These are phyloP conservation scores for Quercus lobata DNA, from an alignment of 331 rosid genomes.

Conservation along the genomic window DNA sequence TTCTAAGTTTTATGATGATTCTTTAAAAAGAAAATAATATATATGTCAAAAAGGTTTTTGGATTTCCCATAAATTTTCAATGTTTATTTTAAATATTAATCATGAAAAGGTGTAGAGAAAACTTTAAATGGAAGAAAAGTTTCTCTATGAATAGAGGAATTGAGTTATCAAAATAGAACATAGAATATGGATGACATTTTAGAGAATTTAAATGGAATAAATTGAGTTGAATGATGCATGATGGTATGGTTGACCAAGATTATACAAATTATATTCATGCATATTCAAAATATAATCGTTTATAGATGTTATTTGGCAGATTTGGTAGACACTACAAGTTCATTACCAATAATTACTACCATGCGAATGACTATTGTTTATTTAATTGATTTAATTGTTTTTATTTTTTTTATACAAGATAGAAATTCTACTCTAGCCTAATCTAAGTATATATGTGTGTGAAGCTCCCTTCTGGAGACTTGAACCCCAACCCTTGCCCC, in stretches of 20 bases:
- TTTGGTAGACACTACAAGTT: not conserved
- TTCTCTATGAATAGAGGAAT: slow-evolving; percentile 3
- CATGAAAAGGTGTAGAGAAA: not conserved
- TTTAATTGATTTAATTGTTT: too few relatives aligned
- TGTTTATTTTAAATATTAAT: not conserved
- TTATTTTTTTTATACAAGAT: too few relatives aligned
- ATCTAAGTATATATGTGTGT: too few relatives aligned
- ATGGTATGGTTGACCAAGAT: not conserved
- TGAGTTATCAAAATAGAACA: not conserved
- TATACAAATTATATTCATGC: not conserved
- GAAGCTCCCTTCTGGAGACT: too few relatives aligned
- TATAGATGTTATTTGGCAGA: not conserved
- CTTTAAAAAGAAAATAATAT: too few relatives aligned
- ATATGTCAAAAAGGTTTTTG: not conserved
- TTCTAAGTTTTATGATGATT: too few relatives aligned
- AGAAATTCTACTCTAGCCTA: too few relatives aligned
- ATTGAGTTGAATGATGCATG: not conserved
- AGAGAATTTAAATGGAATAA: not conserved
- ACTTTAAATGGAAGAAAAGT: slow-evolving; percentile 12
- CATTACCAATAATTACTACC: too few relatives aligned
- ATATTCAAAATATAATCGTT: not conserved
- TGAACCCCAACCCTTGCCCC: too few relatives aligned
- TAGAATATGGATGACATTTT: not conserved
- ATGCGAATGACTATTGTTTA: too few relatives aligned
- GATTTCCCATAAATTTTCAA: not conserved